Evolutionary conservation across 2,329 filamentous ascomycete genomes (phyloP).

Genomic region (Penicillium palitans): DNA sequence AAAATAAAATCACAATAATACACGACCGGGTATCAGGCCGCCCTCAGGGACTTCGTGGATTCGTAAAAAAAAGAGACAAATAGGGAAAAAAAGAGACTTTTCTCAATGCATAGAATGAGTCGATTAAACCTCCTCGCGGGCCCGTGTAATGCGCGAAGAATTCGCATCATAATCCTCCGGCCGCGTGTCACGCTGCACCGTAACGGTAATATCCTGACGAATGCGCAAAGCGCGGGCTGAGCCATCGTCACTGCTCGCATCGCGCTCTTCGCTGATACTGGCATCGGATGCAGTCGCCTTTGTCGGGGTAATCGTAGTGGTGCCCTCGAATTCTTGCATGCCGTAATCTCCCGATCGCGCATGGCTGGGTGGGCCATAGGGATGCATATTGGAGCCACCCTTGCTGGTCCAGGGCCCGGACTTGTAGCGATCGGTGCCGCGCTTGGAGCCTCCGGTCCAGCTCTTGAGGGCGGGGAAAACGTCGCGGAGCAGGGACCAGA

Average conservation of each 20-base stretch:
- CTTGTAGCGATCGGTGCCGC: constrained; percentile 36
- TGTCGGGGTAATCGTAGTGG: constrained; percentile 27
- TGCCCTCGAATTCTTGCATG: constrained; percentile 34
- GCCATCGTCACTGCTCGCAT: constrained; percentile 37
- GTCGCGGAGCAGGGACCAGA: constrained; percentile 54
- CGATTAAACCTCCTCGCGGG: constrained; percentile 19
- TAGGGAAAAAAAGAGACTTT: not conserved
- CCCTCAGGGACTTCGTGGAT: constrained; percentile 15
- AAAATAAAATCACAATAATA: not conserved
- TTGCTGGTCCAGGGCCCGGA: constrained; percentile 35
- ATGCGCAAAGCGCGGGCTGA: constrained; percentile 41
- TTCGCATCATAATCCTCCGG: constrained; percentile 17
- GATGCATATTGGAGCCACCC: constrained; percentile 27
- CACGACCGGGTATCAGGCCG: constrained; percentile 20
- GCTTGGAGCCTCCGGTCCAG: constrained; percentile 42
- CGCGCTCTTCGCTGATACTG: constrained; percentile 33
- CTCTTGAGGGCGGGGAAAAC: constrained; percentile 47
- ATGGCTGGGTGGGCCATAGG: constrained; percentile 33
- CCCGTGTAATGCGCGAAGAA: constrained; percentile 10
- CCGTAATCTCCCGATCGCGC: constrained; percentile 31
- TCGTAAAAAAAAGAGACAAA: constrained; percentile 7
- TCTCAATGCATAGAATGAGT: not conserved
- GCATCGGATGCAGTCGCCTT: constrained; percentile 32
- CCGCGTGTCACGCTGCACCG: constrained; percentile 24
- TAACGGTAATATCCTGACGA: constrained; percentile 43